Conservation (phyloP, 2,329 filamentous ascomycete genomes). For the Aotearoamyces nothofagi region DNA sequence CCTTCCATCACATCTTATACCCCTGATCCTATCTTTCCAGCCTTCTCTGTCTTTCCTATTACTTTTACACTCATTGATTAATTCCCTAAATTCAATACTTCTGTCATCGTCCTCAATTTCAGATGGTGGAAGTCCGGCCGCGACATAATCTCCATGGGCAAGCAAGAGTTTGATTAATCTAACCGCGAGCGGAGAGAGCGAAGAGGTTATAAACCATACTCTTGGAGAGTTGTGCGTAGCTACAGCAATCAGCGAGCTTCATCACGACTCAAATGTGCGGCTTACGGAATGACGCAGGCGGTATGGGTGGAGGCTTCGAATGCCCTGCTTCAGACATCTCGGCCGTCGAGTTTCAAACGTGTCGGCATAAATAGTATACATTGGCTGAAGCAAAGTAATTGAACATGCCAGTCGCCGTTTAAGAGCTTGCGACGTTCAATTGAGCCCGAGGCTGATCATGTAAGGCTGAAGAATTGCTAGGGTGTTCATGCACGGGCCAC, state of each 20-base stretch:
- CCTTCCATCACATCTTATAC: constrained; percentile 47
- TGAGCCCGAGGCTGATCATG: too few species aligned
- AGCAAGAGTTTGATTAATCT: constrained; percentile 69
- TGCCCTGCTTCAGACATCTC: background rate
- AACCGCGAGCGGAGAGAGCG: constrained; percentile 71
- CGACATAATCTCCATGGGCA: constrained; percentile 81
- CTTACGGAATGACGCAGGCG: background rate
- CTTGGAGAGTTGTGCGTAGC: constrained; percentile 56
- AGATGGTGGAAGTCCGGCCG: constrained; percentile 64
- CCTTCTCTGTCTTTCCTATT: constrained; percentile 50
- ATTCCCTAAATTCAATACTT: constrained; percentile 64
- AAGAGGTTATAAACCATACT: constrained; percentile 85
- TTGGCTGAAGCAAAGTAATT: too few species aligned
- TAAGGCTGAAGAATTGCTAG: too few species aligned
- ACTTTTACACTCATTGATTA: constrained; percentile 56
- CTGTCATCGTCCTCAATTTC: constrained; percentile 67
- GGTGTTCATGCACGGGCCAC: too few species aligned
- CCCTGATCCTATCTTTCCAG: constrained; percentile 65
- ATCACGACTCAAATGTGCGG: background rate
- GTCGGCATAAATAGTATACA: too few species aligned
- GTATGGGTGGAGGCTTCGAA: background rate
- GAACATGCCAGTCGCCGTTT: too few species aligned
- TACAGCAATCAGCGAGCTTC: background rate
- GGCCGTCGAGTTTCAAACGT: background rate
- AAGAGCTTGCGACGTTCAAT: too few species aligned